These are phyloP conservation scores for Rutstroemia sp. DNA, from an alignment of 2,329 filamentous ascomycete species.

Conservation along the genomic window DNA sequence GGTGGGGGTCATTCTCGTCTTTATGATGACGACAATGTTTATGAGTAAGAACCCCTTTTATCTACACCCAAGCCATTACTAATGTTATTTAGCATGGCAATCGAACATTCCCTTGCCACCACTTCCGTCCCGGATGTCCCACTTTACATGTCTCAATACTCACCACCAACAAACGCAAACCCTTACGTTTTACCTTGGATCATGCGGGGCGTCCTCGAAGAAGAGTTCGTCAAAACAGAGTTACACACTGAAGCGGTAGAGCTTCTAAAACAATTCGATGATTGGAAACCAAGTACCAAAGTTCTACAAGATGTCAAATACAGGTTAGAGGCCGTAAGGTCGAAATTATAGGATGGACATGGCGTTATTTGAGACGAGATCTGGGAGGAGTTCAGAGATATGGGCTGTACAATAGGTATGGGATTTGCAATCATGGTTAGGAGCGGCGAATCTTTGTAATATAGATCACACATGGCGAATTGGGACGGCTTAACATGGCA, in stretches of 20 bases:
- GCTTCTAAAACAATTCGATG: conserved; percentile 80
- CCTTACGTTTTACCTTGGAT: conserved; percentile 93
- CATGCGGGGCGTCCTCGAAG: conserved; percentile 86
- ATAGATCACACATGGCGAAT: not conserved
- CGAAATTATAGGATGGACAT: conserved; percentile 49
- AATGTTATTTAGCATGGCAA: conserved; percentile 46
- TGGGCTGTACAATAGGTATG: conserved; percentile 3
- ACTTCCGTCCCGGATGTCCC: conserved; percentile 43
- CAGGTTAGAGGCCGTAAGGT: conserved; percentile 81
- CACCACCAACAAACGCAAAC: conserved; percentile 51
- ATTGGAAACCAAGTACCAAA: conserved; percentile 87
- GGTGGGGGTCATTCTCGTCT: conserved; percentile 91
- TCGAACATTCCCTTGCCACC: conserved; percentile 69
- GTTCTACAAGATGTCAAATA: conserved; percentile 94
- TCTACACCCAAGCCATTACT: not conserved
- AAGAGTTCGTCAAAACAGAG: conserved; percentile 81
- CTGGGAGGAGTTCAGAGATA: not conserved
- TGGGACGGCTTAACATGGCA: not conserved
- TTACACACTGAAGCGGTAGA: conserved; percentile 69
- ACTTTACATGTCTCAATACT: conserved; percentile 46
- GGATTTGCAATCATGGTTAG: not conserved
- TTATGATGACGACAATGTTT: conserved; percentile 84
- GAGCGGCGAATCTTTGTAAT: not conserved
- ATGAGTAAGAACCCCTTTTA: conserved; percentile 47
- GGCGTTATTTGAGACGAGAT: not conserved